Conservation (phyloP, 345 rosid genomes). For the Acer negundo region DNA sequence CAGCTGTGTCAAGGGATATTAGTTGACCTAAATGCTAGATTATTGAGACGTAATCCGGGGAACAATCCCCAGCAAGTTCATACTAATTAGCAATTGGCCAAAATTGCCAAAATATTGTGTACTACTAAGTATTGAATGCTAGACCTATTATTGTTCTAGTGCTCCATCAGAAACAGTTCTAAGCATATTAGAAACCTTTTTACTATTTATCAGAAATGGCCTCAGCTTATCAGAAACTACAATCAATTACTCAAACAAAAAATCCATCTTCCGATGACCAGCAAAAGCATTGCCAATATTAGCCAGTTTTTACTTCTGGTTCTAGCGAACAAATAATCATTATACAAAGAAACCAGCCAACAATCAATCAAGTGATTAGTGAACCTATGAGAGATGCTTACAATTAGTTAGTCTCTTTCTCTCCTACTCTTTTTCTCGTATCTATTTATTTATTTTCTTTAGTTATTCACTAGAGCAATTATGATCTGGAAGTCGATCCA, state of each 20-base stretch:
- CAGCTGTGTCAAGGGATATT: not conserved
- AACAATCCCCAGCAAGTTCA: not conserved
- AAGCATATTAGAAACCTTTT: not conserved
- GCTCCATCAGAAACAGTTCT: conserved; percentile 9
- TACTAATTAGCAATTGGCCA: not conserved
- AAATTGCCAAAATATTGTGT: not conserved
- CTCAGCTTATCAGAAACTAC: not conserved
- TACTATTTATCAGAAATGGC: not conserved
- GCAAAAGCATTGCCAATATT: not conserved
- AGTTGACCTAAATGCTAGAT: not conserved
- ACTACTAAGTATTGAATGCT: not conserved
- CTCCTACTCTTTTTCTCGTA: no score
- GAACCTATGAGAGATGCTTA: not conserved
- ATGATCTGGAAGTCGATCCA: no score
- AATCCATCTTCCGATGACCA: conserved; percentile 7
- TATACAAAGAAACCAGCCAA: not conserved
- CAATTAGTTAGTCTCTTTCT: not conserved
- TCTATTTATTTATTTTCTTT: no score
- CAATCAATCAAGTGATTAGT: not conserved
- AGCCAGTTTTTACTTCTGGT: no score
- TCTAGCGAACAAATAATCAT: not conserved
- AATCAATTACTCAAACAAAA: conserved; percentile 7
- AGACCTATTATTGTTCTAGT: not conserved
- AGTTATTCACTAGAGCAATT: no score
- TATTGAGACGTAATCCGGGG: not conserved